phyloP scores from a whole-genome alignment of 306 rosid species.

The Psophocarpus tetragonolobus region DNA sequence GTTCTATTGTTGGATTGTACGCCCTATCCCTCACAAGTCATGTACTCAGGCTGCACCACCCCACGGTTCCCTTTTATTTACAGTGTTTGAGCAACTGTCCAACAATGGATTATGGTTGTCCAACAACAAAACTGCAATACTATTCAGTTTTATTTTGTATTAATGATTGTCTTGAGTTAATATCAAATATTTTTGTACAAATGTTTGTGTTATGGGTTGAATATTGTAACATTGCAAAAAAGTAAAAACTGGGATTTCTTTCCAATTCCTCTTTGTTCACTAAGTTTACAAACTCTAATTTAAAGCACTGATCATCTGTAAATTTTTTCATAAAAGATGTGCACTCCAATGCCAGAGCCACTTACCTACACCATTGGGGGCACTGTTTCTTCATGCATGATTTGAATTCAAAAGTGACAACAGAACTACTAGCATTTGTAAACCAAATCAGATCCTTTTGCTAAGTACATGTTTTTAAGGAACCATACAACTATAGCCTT shows the following conservation, averaged over 20 bases:
- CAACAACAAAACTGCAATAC: too few species aligned
- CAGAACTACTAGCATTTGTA: constrained; percentile 1
- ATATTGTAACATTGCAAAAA: too few species aligned
- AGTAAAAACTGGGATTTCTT: neutral
- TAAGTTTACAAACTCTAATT: constrained; percentile 13
- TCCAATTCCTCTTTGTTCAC: neutral
- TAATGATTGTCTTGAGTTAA: too few species aligned
- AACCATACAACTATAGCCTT: neutral
- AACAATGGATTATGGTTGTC: too few species aligned
- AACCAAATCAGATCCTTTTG: neutral
- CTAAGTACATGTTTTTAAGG: neutral
- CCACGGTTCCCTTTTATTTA: too few species aligned
- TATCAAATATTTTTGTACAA: too few species aligned
- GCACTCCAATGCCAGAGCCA: neutral
- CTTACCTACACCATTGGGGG: neutral
- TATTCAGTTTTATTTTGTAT: too few species aligned
- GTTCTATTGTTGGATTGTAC: too few species aligned
- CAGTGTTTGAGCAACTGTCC: too few species aligned
- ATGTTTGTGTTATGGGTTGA: too few species aligned
- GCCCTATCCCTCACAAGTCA: too few species aligned
- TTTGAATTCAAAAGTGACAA: neutral
- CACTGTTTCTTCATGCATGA: constrained; percentile 2
- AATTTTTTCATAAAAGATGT: neutral
- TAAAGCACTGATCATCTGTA: neutral
- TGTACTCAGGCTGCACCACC: too few species aligned